Evolutionary conservation across 352 stramenopile species (phyloP).

Genomic region (Phytophthora tubulina): DNA sequence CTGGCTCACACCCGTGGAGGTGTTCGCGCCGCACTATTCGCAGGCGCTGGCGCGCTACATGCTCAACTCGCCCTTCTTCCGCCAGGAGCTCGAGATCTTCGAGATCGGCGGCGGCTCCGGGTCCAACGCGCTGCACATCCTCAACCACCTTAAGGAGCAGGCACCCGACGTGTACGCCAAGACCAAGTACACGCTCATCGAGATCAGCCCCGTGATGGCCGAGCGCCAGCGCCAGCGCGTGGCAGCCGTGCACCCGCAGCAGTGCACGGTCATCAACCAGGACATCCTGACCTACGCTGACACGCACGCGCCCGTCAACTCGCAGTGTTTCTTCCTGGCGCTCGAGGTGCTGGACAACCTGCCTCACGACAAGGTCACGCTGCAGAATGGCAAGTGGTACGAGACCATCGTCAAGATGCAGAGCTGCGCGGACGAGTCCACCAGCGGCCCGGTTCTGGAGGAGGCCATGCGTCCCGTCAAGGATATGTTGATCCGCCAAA

Average conservation of each 20-base stretch:
- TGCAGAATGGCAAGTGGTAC: slow-evolving; percentile 82
- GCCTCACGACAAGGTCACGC: slow-evolving; percentile 90
- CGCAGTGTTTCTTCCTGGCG: slow-evolving; percentile 82
- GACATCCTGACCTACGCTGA: slow-evolving; percentile 85
- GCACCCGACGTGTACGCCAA: slow-evolving; percentile 82
- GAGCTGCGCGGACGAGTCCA: not conserved
- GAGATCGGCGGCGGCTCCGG: slow-evolving; percentile 91
- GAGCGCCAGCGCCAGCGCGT: slow-evolving; percentile 81
- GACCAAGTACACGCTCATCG: slow-evolving; percentile 90
- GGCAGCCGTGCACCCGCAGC: slow-evolving; percentile 58
- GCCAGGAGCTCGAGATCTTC: slow-evolving; percentile 73
- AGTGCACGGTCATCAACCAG: slow-evolving; percentile 81
- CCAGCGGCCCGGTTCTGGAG: slow-evolving; percentile 38
- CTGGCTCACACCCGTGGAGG: slow-evolving; percentile 92
- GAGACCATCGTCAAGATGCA: slow-evolving; percentile 69
- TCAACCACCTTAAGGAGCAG: slow-evolving; percentile 85
- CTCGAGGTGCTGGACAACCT: slow-evolving; percentile 94
- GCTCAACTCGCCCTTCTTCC: slow-evolving; percentile 73
- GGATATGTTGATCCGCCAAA: slow-evolving; percentile 81
- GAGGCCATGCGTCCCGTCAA: slow-evolving; percentile 64
- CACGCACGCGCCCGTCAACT: slow-evolving; percentile 54
- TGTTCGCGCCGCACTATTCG: slow-evolving; percentile 91
- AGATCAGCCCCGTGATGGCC: slow-evolving; percentile 91
- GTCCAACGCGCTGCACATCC: slow-evolving; percentile 91
- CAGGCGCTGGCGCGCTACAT: slow-evolving; percentile 91